Conservation (phyloP, 495 filamentous ascomycete species). For the Tuber indicum region DNA sequence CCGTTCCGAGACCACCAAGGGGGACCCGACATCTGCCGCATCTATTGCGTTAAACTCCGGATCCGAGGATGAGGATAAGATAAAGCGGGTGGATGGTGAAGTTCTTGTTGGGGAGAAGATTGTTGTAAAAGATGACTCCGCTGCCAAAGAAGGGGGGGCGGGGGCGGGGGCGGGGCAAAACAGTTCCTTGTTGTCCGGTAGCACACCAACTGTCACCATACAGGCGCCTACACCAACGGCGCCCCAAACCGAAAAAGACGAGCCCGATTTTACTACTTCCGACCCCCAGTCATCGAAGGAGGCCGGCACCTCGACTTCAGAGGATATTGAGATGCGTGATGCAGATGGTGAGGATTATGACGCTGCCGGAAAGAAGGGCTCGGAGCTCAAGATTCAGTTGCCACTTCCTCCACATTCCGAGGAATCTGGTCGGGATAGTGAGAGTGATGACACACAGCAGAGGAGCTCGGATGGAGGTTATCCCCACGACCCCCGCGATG, state of each 20-base stretch:
- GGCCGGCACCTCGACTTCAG: conserved; percentile 10
- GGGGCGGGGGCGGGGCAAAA: conserved; percentile 14
- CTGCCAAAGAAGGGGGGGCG: conserved; percentile 20
- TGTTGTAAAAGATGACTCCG: conserved; percentile 28
- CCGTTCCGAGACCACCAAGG: conserved; percentile 11
- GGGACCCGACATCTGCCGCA: conserved; percentile 23
- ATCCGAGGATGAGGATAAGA: conserved; percentile 28
- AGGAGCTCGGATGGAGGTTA: conserved; percentile 20
- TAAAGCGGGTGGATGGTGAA: conserved; percentile 19
- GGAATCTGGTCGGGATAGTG: conserved; percentile 21
- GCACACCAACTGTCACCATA: conserved; percentile 30
- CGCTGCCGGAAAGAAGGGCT: conserved; percentile 18
- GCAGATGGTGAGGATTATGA: conserved; percentile 17
- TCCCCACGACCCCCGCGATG: not conserved
- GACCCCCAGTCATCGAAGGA: conserved; percentile 11
- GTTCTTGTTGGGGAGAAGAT: conserved; percentile 28
- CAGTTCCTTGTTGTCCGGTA: conserved; percentile 19
- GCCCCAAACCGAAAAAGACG: conserved; percentile 18
- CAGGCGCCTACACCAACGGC: conserved; percentile 37
- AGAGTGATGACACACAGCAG: conserved; percentile 21
- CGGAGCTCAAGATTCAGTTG: conserved; percentile 17
- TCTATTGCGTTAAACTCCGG: conserved; percentile 28
- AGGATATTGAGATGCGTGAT: conserved; percentile 37
- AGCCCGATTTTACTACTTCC: conserved; percentile 13
- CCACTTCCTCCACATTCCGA: conserved; percentile 14